Evolutionary conservation across 2,329 filamentous ascomycete species (phyloP), one percentile per base, ranked within the genome.

Genomic region (Bertia moriformis): DNA sequence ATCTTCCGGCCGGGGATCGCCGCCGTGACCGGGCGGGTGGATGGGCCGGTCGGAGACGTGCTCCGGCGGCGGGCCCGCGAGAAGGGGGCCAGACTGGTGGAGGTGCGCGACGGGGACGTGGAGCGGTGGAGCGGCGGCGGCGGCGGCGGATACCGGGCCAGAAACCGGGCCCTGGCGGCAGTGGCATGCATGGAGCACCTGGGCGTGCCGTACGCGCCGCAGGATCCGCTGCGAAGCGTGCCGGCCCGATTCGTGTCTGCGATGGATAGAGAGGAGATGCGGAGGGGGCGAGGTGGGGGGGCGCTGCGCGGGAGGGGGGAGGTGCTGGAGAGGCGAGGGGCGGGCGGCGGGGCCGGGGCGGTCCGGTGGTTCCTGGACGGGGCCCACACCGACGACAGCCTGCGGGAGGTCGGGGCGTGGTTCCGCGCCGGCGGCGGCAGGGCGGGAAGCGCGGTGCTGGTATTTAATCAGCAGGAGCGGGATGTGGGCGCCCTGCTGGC

Each of bases 381-480:
- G 2, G 88, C 85, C 2, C 88, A 95, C 53, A 95, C 88, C 0
- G 65, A 78, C 17, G 87, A 94, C 48, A 93, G 85, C 48, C 75
- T 95, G 45, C 68, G 74, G 39, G 69, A 83, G 32, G 82, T 83
- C 10, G 84, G 75, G 3, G 67, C 65, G 46, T 95, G 88, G 88
- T 89, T 89, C 49, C 72, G 71, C 7, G 7, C 22, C n/a, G 44
- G 59, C 52, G 27, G 43, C 7, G 33, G 41, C 4, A 36, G 18
- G 3, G 51, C 41, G 4, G 39, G 45, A 18, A 58, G 63, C 35
- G 54, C 61, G 4, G 64, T 84, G 0, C 62, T 96, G 35, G 69
- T 96, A 37, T 96, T 96, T 66, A 95, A 95, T 57, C 89, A 95
- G 57, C 86, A 94, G 52, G 86, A 85, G 78, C n/a, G n/a, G n/a